Evolutionary conservation across 371 early-diverging fungal species (phyloP).

Genomic region (Capillidium rhysosporum): DNA sequence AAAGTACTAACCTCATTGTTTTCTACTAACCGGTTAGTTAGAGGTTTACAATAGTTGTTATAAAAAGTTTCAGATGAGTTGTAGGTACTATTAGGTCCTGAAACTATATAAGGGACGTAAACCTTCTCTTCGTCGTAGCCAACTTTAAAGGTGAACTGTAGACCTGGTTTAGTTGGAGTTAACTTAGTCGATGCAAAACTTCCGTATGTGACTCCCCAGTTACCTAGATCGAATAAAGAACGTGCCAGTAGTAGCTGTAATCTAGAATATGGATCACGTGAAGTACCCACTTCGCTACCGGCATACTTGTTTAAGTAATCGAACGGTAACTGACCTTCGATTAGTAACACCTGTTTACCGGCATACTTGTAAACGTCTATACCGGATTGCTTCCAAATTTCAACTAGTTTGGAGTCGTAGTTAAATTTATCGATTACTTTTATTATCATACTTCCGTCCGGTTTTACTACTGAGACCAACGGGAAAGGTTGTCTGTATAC

Average conservation of each 20-base stretch:
- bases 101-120: not conserved
- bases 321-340: not conserved
- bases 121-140: not conserved
- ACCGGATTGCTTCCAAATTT: not conserved
- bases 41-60: not conserved
- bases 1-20: no score
- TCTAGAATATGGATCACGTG: not conserved
- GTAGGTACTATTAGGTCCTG: not conserved
- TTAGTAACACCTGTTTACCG: slow-evolving; percentile 2
- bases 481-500: slow-evolving; percentile 2
- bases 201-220: not conserved
- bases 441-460: not conserved
- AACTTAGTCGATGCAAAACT: not conserved
- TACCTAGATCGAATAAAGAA: not conserved
- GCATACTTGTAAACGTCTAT: not conserved
- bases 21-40: not conserved
- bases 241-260: not conserved
- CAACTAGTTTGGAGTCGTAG: not conserved
- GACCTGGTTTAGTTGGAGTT: not conserved
- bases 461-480: not conserved
- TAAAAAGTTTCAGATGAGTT: not conserved
- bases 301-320: not conserved
- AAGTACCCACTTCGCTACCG: not conserved
- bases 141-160: not conserved
- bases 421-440: not conserved